These are phyloP conservation scores for Coleophoma crateriformis DNA, from an alignment of 2,329 filamentous ascomycete species.

Conservation along the genomic window DNA sequence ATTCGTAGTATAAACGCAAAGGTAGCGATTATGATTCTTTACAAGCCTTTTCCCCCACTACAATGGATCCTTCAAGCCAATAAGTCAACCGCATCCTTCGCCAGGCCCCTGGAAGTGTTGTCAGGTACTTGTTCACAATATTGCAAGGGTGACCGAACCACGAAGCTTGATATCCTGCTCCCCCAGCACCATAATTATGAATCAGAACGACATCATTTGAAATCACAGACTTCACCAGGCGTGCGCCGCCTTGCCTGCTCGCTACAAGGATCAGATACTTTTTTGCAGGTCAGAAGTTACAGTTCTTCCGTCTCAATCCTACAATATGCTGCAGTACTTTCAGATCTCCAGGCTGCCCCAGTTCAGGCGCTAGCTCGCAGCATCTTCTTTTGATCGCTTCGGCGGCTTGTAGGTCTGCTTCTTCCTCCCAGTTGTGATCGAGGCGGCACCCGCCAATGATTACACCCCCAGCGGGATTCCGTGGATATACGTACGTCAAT, in stretches of 20 bases:
- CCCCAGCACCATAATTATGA: constrained; percentile 38
- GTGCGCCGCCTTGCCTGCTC: constrained; percentile 13
- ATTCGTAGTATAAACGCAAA: too few species aligned
- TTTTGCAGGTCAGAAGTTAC: background rate
- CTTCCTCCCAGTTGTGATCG: constrained; percentile 51
- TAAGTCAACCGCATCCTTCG: constrained; percentile 5
- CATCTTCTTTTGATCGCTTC: constrained; percentile 58
- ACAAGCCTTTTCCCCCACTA: too few species aligned
- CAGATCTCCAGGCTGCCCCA: constrained; percentile 53
- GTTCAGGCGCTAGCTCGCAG: constrained; percentile 42
- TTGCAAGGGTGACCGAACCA: background rate
- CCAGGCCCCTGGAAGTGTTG: constrained; percentile 1
- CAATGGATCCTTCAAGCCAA: background rate
- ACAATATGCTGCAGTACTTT: constrained; percentile 60
- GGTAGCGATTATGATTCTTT: too few species aligned
- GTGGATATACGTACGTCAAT: background rate
- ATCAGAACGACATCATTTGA: constrained; percentile 15
- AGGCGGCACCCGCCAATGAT: constrained; percentile 41
- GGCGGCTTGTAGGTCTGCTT: constrained; percentile 54
- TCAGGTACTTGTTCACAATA: background rate
- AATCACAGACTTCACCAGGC: constrained; percentile 22
- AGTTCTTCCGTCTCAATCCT: constrained; percentile 44
- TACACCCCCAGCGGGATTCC: background rate
- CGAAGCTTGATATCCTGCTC: constrained; percentile 35
- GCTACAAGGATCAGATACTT: background rate